phyloP scores from a whole-genome alignment of 768 basidiomycete genomes.

The Lentinula aciculospora region DNA sequence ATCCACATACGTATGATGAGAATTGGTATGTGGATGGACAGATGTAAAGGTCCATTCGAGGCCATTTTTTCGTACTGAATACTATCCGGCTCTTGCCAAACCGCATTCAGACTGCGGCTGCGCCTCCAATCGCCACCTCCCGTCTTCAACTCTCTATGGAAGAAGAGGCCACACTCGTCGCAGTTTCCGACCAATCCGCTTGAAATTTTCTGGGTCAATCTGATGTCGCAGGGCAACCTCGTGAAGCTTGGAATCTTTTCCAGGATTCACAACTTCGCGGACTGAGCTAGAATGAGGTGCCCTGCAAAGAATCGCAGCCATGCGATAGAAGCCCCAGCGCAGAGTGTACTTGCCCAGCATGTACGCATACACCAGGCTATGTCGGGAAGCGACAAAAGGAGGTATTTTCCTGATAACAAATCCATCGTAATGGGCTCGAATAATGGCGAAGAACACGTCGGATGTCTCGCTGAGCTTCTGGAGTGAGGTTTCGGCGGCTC shows the following conservation, averaged over 20 bases:
- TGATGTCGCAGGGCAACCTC: slow-evolving; percentile 6
- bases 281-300: neutral
- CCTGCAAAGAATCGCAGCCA: slow-evolving; percentile 2
- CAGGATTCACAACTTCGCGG: slow-evolving; percentile 6
- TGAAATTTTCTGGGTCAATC: slow-evolving; percentile 6
- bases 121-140: neutral
- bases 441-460: slow-evolving; percentile 4
- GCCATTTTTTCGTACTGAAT: no score
- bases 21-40: neutral
- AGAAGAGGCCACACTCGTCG: slow-evolving; percentile 7
- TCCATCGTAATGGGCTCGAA: slow-evolving; percentile 2
- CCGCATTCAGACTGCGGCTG: neutral
- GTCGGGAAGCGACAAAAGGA: slow-evolving; percentile 1
- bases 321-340: slow-evolving; percentile 8
- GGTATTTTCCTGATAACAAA: neutral
- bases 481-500: neutral
- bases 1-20: no score
- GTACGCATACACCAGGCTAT: neutral
- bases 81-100: neutral
- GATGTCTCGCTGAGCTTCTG: slow-evolving; percentile 6
- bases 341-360: slow-evolving; percentile 5
- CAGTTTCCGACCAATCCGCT: slow-evolving; percentile 4
- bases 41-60: neutral
- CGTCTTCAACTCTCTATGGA: neutral
- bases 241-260: slow-evolving; percentile 3